Evolutionary conservation across 148 eudicot species (phyloP), one percentile per base, ranked within the genome.

Genomic region (Camellia sinensis): DNA sequence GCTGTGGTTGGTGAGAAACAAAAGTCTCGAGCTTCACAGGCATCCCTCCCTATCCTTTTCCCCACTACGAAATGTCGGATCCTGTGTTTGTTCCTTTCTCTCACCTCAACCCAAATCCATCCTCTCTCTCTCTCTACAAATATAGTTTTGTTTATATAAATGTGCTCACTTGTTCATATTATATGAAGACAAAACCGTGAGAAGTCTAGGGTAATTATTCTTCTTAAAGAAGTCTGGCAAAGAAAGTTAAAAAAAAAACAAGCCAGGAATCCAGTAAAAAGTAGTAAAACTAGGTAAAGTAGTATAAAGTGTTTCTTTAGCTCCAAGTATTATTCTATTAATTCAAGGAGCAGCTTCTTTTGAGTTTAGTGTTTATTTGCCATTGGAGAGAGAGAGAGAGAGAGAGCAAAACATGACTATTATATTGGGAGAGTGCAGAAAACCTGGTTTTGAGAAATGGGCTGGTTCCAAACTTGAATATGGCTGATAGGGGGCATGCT

Each of bases 381-480:
- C 19, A 61, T 61, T 43, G 11, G 1, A 7, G 7, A 19, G 50
- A 43, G 46, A 71, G 53, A 69, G 64, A 48, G 41, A 18, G 57
- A 41, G 17, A 45, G 19, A 60, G 53, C 17, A 7, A 43, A 21
- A 18, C 21, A 8, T 40, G 12, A 14, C 21, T 68, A 68, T 10
- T 66, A 66, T 21, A 64, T 45, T 3, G 66, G 46, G 37, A 44
- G 57, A 61, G n/a, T 59, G 76, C 83, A 75, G 73, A 81, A 81
- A 81, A 81, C 74, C 78, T 54, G 79, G 83, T 73, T 62, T 73
- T 67, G 74, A 81, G 83, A 81, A 75, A 44, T 75, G 83, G 60
- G 71, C 21, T 56, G 57, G 59, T 63, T 80, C 41, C 17, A 73
- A 80, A 45, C 17, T 80, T 22, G 71, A 52, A 60, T 54, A 50